Conservation (phyloP, 1,139 yeast genomes). For the Yamadazyma songkhlaensis region DNA sequence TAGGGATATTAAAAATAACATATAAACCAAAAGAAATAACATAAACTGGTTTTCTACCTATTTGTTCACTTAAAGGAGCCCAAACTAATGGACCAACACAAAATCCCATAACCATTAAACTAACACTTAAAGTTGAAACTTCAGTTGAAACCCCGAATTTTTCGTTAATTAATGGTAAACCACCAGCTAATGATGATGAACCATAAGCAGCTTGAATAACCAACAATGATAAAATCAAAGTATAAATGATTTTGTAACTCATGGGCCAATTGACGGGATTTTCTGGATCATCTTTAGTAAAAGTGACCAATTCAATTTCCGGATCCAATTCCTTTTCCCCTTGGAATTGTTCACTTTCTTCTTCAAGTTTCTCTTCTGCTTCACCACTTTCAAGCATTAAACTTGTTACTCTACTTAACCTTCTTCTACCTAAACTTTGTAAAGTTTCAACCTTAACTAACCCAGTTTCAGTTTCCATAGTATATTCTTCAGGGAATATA, state of each 20-base stretch:
- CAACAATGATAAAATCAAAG: conserved; percentile 60
- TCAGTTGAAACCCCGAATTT: conserved; percentile 68
- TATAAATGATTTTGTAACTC: conserved; percentile 60
- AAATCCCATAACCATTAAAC: conserved; percentile 87
- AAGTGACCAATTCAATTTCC: conserved; percentile 79
- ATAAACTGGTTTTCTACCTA: conserved; percentile 85
- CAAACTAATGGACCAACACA: conserved; percentile 84
- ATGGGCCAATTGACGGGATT: conserved; percentile 85
- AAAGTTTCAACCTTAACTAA: conserved; percentile 76
- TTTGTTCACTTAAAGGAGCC: conserved; percentile 87
- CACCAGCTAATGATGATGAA: conserved; percentile 87
- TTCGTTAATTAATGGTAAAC: conserved; percentile 61
- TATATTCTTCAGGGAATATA: conserved; percentile 89
- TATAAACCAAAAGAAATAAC: conserved; percentile 72
- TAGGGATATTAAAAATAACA: conserved; percentile 79
- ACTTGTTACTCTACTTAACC: conserved; percentile 19
- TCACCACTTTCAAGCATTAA: not conserved
- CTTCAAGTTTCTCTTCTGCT: conserved; percentile 6
- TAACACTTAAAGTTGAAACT: conserved; percentile 76
- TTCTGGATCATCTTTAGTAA: conserved; percentile 70
- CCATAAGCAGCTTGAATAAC: conserved; percentile 91
- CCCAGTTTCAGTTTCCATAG: conserved; percentile 83
- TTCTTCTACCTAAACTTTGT: conserved; percentile 60
- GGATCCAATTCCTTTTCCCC: conserved; percentile 43
- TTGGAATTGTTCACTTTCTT: conserved; percentile 16